A percentile compares a stretch with the other conserved stretches of the same genome.
Conservation (phyloP, 495 filamentous ascomycete genomes). For the Evernia prunastri region DNA sequence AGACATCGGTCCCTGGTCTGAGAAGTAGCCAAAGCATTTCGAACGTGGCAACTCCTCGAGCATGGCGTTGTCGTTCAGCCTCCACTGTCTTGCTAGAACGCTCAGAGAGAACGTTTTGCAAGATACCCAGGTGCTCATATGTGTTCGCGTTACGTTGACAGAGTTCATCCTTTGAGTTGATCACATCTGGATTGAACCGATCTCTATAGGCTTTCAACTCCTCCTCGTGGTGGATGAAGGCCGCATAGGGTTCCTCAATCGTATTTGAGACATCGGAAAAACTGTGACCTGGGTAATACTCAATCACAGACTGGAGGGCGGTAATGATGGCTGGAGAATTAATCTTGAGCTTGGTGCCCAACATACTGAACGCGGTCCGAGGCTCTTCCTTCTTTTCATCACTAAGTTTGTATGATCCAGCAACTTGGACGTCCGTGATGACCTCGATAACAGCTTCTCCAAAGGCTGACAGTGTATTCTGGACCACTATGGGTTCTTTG, state of each 20-base stretch:
- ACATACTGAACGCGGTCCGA: neutral
- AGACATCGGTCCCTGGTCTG: slow-evolving; percentile 26
- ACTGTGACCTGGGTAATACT: slow-evolving; percentile 25
- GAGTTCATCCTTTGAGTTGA: slow-evolving; percentile 3
- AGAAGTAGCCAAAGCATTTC: slow-evolving; percentile 29
- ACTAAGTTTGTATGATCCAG: neutral
- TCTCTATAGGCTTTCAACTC: slow-evolving; percentile 25
- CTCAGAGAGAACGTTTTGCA: slow-evolving; percentile 21
- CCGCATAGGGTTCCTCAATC: slow-evolving; percentile 24
- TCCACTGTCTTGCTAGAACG: slow-evolving; percentile 18
- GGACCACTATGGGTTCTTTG: neutral
- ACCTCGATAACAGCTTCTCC: neutral
- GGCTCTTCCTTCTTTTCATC: neutral
- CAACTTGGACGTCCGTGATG: neutral
- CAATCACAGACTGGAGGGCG: slow-evolving; percentile 17
- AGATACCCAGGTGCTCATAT: slow-evolving; percentile 26
- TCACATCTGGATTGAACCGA: slow-evolving; percentile 18
- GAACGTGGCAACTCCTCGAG: slow-evolving; percentile 22
- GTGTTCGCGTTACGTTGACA: slow-evolving; percentile 20
- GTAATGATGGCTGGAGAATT: slow-evolving; percentile 7
- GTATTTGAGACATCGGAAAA: slow-evolving; percentile 20
- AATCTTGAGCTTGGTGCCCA: slow-evolving; percentile 3
- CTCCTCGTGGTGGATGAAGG: slow-evolving; percentile 28
- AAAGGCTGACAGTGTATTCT: neutral
- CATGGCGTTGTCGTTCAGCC: slow-evolving; percentile 26